A percentile compares a stretch with the other conserved stretches of the same genome.
phyloP scores from a whole-genome alignment of 495 filamentous ascomycete species.

The Annulohypoxylon nitens region DNA sequence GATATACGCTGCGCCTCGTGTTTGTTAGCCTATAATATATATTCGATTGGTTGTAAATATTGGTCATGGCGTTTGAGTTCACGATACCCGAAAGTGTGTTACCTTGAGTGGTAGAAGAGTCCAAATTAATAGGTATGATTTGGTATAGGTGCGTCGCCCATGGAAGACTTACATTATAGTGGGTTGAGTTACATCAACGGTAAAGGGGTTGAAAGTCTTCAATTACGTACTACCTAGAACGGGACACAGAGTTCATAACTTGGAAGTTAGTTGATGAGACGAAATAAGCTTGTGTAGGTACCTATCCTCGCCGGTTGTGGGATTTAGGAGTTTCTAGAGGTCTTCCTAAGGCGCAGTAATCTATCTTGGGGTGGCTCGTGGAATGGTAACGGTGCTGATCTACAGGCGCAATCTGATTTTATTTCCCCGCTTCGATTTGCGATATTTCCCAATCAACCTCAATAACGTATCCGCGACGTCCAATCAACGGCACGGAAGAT shows the following conservation, averaged over 20 bases:
- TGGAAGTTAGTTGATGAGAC: background rate
- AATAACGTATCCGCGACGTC: background rate
- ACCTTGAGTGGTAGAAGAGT: background rate
- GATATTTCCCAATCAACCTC: background rate
- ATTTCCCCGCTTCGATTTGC: background rate
- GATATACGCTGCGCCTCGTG: background rate
- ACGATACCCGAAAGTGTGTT: background rate
- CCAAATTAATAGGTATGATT: background rate
- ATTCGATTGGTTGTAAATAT: background rate
- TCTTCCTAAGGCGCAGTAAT: background rate
- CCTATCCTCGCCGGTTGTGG: background rate
- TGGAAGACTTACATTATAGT: slow-evolving; percentile 2
- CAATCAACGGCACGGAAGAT: slow-evolving; percentile 8
- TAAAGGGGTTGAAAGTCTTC: background rate
- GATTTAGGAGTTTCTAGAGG: background rate
- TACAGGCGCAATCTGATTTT: background rate
- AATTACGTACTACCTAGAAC: background rate
- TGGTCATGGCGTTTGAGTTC: background rate
- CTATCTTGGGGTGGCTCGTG: background rate
- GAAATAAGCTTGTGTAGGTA: background rate
- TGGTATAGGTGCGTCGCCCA: background rate
- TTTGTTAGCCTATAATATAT: background rate
- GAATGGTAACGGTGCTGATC: background rate
- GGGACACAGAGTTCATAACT: background rate
- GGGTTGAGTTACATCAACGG: background rate